Evolutionary conservation across 352 stramenopile species (phyloP).

Genomic region (Globisporangium megalacanthum): DNA sequence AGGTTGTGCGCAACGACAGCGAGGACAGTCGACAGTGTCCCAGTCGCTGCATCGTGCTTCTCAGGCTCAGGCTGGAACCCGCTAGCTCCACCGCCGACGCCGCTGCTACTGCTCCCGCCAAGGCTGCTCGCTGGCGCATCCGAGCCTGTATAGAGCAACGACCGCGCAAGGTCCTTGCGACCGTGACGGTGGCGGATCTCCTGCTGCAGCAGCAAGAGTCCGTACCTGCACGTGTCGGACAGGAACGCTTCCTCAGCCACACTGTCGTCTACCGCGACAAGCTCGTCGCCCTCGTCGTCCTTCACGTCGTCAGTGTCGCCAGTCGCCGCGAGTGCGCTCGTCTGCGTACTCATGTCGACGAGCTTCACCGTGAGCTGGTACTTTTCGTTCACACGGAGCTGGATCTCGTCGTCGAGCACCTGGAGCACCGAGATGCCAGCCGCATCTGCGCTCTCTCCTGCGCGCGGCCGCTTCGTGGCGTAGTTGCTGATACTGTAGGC

Average conservation of each 20-base stretch:
- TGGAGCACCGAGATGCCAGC: slow-evolving; percentile 63
- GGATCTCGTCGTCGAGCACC: slow-evolving; percentile 78
- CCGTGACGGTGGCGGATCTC: slow-evolving; percentile 75
- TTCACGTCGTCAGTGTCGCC: slow-evolving; percentile 18
- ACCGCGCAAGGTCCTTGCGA: slow-evolving; percentile 59
- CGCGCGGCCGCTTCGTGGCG: slow-evolving; percentile 36
- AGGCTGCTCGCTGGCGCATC: slow-evolving; percentile 6
- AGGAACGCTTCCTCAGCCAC: slow-evolving; percentile 35
- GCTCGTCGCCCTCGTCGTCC: slow-evolving; percentile 20
- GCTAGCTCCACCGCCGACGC: neutral
- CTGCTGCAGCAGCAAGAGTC: slow-evolving; percentile 69
- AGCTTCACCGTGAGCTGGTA: slow-evolving; percentile 70
- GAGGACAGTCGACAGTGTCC: slow-evolving; percentile 53
- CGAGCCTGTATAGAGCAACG: slow-evolving; percentile 42
- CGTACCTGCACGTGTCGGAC: slow-evolving; percentile 60
- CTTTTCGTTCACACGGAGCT: slow-evolving; percentile 68
- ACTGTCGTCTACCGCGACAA: slow-evolving; percentile 5
- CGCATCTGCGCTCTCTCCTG: slow-evolving; percentile 29
- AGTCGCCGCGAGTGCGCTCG: slow-evolving; percentile 7
- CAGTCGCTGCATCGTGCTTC: slow-evolving; percentile 32
- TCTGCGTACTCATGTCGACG: slow-evolving; percentile 46
- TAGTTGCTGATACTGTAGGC: slow-evolving; percentile 66
- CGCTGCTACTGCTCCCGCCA: neutral
- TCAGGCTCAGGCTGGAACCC: slow-evolving; percentile 24
- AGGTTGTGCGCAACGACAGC: slow-evolving; percentile 69